A percentile compares a stretch with the other conserved stretches of the same genome.
phyloP scores from a whole-genome alignment of 2,329 filamentous ascomycete genomes.

The Paraphoma chrysanthemicola region DNA sequence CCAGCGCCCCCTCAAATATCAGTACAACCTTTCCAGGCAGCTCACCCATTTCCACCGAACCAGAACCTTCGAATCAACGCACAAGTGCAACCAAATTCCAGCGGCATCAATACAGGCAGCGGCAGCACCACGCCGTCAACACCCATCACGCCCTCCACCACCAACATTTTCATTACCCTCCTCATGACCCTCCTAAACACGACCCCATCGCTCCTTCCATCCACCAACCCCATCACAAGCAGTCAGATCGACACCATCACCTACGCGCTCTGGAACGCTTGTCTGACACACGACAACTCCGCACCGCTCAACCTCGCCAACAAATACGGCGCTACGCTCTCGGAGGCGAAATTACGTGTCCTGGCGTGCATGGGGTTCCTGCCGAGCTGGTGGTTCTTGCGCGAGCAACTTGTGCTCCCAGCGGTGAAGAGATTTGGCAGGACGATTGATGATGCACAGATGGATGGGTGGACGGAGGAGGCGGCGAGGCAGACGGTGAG shows the following conservation, averaged over 20 bases:
- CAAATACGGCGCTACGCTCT: constrained; percentile 13
- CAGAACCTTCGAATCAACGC: too few species aligned
- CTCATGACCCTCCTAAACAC: neutral
- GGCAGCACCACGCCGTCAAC: too few species aligned
- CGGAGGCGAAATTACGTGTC: constrained; percentile 14
- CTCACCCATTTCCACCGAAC: neutral
- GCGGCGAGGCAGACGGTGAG: neutral
- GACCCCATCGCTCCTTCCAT: neutral
- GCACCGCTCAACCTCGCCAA: constrained; percentile 1
- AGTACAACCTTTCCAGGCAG: neutral
- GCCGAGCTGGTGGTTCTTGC: constrained; percentile 32
- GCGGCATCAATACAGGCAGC: too few species aligned
- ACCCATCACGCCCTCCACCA: too few species aligned
- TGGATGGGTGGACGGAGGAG: neutral
- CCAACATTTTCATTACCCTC: neutral
- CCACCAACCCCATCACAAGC: neutral
- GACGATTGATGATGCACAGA: neutral
- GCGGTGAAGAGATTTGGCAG: neutral
- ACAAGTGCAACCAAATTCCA: too few species aligned
- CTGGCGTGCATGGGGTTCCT: constrained; percentile 27
- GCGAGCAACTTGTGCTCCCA: constrained; percentile 1
- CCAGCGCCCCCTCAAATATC: too few species aligned
- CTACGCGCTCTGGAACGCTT: constrained; percentile 20
- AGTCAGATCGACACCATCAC: constrained; percentile 11
- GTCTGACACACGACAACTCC: constrained; percentile 3